These are phyloP conservation scores for Calonectria pteridis DNA, from an alignment of 2,329 filamentous ascomycete species.

Conservation along the genomic window DNA sequence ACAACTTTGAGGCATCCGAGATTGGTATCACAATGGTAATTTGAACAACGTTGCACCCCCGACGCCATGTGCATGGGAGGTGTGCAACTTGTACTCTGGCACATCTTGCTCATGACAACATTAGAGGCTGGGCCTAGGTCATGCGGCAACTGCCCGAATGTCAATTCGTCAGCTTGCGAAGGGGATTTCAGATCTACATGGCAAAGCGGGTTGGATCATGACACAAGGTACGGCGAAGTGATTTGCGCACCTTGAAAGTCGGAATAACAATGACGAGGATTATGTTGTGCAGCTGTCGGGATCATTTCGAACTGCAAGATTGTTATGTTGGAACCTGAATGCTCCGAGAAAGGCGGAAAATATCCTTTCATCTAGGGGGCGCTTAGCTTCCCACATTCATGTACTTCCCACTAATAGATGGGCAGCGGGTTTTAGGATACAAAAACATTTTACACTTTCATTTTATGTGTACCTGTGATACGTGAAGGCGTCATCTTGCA, in stretches of 20 bases:
- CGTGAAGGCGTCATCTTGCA: neutral
- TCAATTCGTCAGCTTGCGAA: constrained; percentile 5
- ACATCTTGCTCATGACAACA: constrained; percentile 26
- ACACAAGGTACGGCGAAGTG: neutral
- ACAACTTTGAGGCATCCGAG: constrained; percentile 23
- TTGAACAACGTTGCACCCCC: constrained; percentile 24
- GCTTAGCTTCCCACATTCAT: constrained; percentile 35
- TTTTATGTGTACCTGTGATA: neutral
- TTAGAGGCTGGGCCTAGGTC: constrained; percentile 37
- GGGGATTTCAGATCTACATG: constrained; percentile 1
- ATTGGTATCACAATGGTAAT: constrained; percentile 29
- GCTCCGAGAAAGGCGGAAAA: constrained; percentile 20
- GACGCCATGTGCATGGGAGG: constrained; percentile 19
- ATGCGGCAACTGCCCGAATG: constrained; percentile 25
- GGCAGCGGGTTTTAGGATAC: constrained; percentile 40
- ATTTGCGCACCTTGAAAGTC: constrained; percentile 6
- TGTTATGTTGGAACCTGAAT: constrained; percentile 30
- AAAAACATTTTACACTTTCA: constrained; percentile 16
- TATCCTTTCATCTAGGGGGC: constrained; percentile 29
- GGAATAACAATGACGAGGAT: constrained; percentile 2
- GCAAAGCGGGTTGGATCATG: constrained; percentile 15
- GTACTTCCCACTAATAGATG: constrained; percentile 40
- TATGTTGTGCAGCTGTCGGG: constrained; percentile 10
- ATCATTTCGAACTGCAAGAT: constrained; percentile 30
- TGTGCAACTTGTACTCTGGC: constrained; percentile 14